A percentile compares a stretch with the other conserved stretches of the same genome.
Conservation (phyloP, 768 basidiomycete genomes). For the Calocera viscosa region DNA sequence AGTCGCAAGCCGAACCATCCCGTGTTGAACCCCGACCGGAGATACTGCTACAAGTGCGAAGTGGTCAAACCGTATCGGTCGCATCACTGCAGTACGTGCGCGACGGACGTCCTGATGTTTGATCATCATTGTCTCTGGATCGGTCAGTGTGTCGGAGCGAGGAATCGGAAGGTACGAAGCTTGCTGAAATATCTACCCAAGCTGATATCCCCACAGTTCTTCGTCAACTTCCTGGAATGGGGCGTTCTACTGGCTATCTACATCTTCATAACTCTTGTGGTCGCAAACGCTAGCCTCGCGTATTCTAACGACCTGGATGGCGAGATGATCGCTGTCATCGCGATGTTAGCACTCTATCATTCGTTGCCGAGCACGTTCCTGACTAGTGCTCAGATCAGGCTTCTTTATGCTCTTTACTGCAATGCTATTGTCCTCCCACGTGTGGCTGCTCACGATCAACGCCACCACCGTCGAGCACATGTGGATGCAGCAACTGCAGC, state of each 20-base stretch:
- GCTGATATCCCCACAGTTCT: constrained; percentile 44
- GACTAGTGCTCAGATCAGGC: constrained; percentile 37
- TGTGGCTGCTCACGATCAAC: constrained; percentile 46
- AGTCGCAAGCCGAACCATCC: constrained; percentile 26
- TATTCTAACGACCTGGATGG: constrained; percentile 37
- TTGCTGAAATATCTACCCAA: not conserved
- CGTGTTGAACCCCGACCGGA: constrained; percentile 46
- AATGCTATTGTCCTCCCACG: constrained; percentile 46
- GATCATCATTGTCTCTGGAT: constrained; percentile 89
- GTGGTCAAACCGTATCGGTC: constrained; percentile 61
- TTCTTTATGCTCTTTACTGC: constrained; percentile 61
- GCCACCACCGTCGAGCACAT: constrained; percentile 77
- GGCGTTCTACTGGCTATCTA: constrained; percentile 47
- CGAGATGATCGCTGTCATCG: constrained; percentile 60
- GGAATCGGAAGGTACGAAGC: constrained; percentile 64
- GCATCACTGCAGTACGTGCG: constrained; percentile 73
- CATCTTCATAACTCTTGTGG: constrained; percentile 48
- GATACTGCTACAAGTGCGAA: constrained; percentile 53
- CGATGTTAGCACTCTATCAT: constrained; percentile 40
- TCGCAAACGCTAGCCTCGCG: constrained; percentile 33
- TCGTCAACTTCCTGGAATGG: constrained; percentile 68
- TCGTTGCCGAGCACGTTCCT: not conserved
- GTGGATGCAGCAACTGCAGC: constrained; percentile 42
- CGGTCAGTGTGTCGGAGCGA: constrained; percentile 86
- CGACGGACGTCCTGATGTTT: constrained; percentile 69